phyloP scores from a whole-genome alignment of 2,329 filamentous ascomycete species.

The Xylaria sp. region DNA sequence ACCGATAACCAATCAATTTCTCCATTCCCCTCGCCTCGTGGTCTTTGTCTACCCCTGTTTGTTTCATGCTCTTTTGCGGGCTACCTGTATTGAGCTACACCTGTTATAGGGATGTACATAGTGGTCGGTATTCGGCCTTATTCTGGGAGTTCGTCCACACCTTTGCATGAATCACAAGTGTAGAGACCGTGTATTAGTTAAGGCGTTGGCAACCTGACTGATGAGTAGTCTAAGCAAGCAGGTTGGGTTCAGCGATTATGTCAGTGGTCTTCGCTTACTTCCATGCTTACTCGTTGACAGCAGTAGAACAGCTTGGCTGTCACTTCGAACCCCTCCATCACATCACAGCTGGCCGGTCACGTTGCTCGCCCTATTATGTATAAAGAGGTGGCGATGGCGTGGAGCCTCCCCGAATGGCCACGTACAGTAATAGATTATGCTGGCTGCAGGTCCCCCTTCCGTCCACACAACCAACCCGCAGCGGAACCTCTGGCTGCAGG shows the following conservation, averaged over 20 bases:
- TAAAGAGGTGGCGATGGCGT: slow-evolving; percentile 26
- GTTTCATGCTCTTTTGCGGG: slow-evolving; percentile 16
- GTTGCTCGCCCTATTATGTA: slow-evolving; percentile 10
- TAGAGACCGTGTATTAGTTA: neutral
- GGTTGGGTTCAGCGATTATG: neutral
- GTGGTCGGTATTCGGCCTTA: neutral
- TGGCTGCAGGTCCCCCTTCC: slow-evolving; percentile 13
- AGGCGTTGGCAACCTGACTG: neutral
- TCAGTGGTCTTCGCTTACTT: no score
- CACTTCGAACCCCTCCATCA: slow-evolving; percentile 24
- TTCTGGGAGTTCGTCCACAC: slow-evolving; percentile 22
- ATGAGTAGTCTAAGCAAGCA: neutral
- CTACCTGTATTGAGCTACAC: slow-evolving; percentile 2
- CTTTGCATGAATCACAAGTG: neutral
- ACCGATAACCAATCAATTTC: slow-evolving; percentile 41
- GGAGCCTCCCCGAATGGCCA: slow-evolving; percentile 34
- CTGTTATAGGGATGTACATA: slow-evolving; percentile 17
- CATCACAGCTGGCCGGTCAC: slow-evolving; percentile 18
- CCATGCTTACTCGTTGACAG: slow-evolving; percentile 7
- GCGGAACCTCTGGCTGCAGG: slow-evolving; percentile 29
- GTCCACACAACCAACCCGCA: slow-evolving; percentile 8
- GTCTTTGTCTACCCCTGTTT: slow-evolving; percentile 2
- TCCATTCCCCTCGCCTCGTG: slow-evolving; percentile 3
- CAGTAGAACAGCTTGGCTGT: neutral
- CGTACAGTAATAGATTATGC: slow-evolving; percentile 35